Evolutionary conservation across 495 filamentous ascomycete species (phyloP), one percentile per base, ranked within the genome.

Genomic region (Haplographium delicatum): DNA sequence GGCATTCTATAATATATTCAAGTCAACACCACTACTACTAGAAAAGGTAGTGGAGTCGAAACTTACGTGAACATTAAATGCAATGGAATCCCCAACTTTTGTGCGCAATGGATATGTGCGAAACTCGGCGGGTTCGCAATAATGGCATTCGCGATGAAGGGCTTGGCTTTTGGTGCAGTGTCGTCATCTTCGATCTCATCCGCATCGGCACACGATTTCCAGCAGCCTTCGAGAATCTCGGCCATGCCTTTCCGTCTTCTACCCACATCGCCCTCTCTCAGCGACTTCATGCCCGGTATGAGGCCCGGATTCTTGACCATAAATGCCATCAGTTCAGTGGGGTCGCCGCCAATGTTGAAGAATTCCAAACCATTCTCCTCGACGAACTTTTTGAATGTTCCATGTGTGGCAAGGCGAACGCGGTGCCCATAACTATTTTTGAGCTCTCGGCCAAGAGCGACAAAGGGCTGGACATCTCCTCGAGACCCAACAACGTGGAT

Each of bases 301-400:
- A 88, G 63, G 0, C 85, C 83, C 0, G 84, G 84, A 65, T 87
- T 85, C 63, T 86, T 86, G 26, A 88, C 84, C 84, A 88, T 88
- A 58, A 84, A 88, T 1, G 81, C 80, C 82, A 83, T 84, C 9
- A 85, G 66, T 51, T 81, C 72, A 10, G 77, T 66, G 2, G 80
- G 81, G 62, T 84, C 76, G 0, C 81, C 82, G 2, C 81, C 80
- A 47, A 85, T 80, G 5, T 70, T 75, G 53, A 78, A 85, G 64
- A 85, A 87, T 31, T 72, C 70, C 7, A 85, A 62, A 0, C 71
- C 75, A 53, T 69, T 66, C 33, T 72, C 69, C 43, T 67, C 56
- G 10, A 82, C 75, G 45, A 85, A 83, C 1, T 71, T 62, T 50
- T 73, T 73, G 63, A 85, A 86, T 0, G 67, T 70, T 3, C 69